These are phyloP conservation scores for Dipodascopsis uninucleata DNA, from an alignment of 805 yeast genomes.

Conservation along the genomic window DNA sequence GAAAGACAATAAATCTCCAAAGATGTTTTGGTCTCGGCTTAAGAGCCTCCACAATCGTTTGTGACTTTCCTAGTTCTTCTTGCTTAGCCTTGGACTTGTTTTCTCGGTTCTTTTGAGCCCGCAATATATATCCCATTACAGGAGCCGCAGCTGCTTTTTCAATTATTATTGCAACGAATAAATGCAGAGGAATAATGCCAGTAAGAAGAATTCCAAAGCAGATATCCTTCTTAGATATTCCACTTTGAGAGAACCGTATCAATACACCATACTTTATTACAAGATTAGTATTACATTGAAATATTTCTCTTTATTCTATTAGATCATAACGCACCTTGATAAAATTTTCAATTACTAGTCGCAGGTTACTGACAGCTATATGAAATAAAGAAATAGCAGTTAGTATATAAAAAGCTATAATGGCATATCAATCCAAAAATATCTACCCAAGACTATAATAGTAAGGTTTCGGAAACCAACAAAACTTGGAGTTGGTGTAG, in stretches of 20 bases:
- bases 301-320: neutral
- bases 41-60: slow-evolving; percentile 8
- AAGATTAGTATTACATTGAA: neutral
- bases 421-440: neutral
- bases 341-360: slow-evolving; percentile 41
- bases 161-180: slow-evolving; percentile 39
- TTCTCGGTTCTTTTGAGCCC: slow-evolving; percentile 5
- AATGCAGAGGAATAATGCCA: slow-evolving; percentile 36
- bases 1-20: slow-evolving; percentile 34
- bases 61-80: neutral
- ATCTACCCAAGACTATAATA: slow-evolving; percentile 36
- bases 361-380: slow-evolving; percentile 38
- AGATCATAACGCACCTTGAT: slow-evolving; percentile 24
- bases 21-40: slow-evolving; percentile 30
- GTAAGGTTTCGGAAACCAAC: slow-evolving; percentile 43
- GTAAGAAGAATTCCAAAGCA: slow-evolving; percentile 31
- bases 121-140: slow-evolving; percentile 14
- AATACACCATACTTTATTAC: slow-evolving; percentile 36
- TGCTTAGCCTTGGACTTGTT: neutral
- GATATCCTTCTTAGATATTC: slow-evolving; percentile 36
- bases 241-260: slow-evolving; percentile 34
- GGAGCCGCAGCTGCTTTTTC: slow-evolving; percentile 37
- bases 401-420: too few relatives aligned
- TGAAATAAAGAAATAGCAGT: neutral
- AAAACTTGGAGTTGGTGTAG: slow-evolving; percentile 30